These are phyloP conservation scores for Euphorbia schlechtendalii DNA, from an alignment of 441 rosid genomes.

Conservation along the genomic window DNA sequence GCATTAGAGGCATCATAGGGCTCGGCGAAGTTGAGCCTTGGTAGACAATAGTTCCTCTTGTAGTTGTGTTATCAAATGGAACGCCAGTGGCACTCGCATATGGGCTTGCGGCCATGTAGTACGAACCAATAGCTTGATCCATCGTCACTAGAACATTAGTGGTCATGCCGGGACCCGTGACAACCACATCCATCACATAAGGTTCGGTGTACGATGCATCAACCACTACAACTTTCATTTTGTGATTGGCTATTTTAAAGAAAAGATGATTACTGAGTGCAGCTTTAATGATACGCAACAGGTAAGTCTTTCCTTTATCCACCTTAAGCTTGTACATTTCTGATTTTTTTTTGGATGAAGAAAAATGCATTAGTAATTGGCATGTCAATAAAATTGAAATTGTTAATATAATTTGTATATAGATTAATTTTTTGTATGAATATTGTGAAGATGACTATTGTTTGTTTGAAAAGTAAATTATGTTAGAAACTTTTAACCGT, in stretches of 20 bases:
- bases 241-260: slow-evolving; percentile 82
- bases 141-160: slow-evolving; percentile 57
- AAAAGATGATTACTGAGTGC: slow-evolving; percentile 77
- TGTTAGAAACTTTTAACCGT: too few relatives aligned
- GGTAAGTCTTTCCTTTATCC: slow-evolving; percentile 54
- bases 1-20: slow-evolving; percentile 60
- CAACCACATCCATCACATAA: slow-evolving; percentile 55
- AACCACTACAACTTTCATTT: slow-evolving; percentile 59
- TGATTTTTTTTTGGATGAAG: slow-evolving; percentile 7
- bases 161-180: slow-evolving; percentile 75
- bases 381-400: too few relatives aligned
- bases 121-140: slow-evolving; percentile 54
- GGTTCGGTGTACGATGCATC: slow-evolving; percentile 73
- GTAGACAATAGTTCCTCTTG: slow-evolving; percentile 56
- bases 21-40: slow-evolving; percentile 19
- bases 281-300: slow-evolving; percentile 81
- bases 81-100: slow-evolving; percentile 38
- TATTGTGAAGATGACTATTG: too few relatives aligned
- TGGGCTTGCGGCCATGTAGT: slow-evolving; percentile 74
- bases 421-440: too few relatives aligned
- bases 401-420: too few relatives aligned
- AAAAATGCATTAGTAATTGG: too few relatives aligned
- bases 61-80: slow-evolving; percentile 44
- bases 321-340: slow-evolving; percentile 54
- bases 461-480: too few relatives aligned